Conservation (phyloP, 2,329 filamentous ascomycete species). For the Colletotrichum lentis region DNA sequence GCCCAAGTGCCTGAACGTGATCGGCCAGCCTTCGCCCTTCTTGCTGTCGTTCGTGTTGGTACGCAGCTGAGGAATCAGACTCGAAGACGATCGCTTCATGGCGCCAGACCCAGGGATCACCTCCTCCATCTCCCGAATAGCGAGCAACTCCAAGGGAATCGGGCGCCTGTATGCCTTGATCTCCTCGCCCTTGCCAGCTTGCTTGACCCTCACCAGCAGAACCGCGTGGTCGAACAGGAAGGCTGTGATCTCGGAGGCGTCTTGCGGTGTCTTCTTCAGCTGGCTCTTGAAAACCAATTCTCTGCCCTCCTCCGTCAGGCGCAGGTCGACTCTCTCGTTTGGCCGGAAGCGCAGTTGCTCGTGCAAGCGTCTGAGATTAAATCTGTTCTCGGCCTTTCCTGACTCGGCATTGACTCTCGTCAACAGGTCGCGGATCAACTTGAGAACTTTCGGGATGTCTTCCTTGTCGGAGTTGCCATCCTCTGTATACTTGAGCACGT, state of each 20-base stretch:
- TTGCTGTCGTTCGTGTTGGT: conserved; percentile 62
- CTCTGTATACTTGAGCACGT: conserved; percentile 89
- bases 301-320: conserved; percentile 90
- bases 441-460: conserved; percentile 89
- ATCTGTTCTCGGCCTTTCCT: conserved; percentile 96
- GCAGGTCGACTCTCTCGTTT: conserved; percentile 90
- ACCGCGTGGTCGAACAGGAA: conserved; percentile 98
- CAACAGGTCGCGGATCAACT: conserved; percentile 85
- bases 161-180: conserved; percentile 93
- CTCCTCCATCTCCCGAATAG: conserved; percentile 97
- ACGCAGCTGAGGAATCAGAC: conserved; percentile 71
- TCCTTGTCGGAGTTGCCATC: conserved; percentile 89
- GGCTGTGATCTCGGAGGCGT: conserved; percentile 80
- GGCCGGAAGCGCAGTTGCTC: conserved; percentile 90
- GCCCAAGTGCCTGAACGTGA: conserved; percentile 94
- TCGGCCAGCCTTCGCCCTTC: conserved; percentile 82
- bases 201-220: conserved; percentile 88
- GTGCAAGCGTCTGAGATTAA: conserved; percentile 91
- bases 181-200: conserved; percentile 91
- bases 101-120: conserved; percentile 83
- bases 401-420: conserved; percentile 92
- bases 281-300: conserved; percentile 94
- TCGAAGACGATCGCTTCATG: conserved; percentile 87
- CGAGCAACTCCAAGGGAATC: conserved; percentile 90
- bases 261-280: conserved; percentile 90